Conservation (phyloP, 768 basidiomycete genomes). For the Chalciporus pseudorubinellus region DNA sequence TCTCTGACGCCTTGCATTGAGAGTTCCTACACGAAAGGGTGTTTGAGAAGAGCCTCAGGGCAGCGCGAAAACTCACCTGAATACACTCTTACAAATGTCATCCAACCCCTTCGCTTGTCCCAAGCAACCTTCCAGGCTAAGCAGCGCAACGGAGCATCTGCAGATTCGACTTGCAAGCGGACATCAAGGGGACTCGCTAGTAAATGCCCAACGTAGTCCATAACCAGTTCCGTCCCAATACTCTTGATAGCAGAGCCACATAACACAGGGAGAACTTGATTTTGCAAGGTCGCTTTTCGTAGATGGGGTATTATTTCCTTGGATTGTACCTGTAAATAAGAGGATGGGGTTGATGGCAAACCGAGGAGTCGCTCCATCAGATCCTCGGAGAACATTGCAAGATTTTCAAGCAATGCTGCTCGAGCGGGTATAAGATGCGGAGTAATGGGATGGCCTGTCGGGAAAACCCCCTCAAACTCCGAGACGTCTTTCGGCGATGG, state of each 20-base stretch:
- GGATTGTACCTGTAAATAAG: slow-evolving; percentile 61
- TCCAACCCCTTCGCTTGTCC: slow-evolving; percentile 84
- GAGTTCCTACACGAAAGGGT: slow-evolving; percentile 44
- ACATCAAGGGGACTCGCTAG: slow-evolving; percentile 77
- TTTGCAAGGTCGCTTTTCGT: slow-evolving; percentile 62
- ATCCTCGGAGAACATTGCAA: slow-evolving; percentile 77
- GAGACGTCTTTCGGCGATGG: slow-evolving; percentile 51
- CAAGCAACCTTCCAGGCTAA: slow-evolving; percentile 89
- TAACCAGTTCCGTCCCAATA: slow-evolving; percentile 74
- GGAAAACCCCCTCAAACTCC: slow-evolving; percentile 42
- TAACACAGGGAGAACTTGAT: slow-evolving; percentile 71
- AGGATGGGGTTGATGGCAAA: slow-evolving; percentile 53
- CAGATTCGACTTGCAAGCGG: slow-evolving; percentile 40
- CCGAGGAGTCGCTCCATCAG: slow-evolving; percentile 72
- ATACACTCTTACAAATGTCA: slow-evolving; percentile 89
- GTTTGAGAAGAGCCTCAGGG: neutral
- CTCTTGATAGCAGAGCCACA: slow-evolving; percentile 82
- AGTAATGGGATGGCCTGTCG: slow-evolving; percentile 62
- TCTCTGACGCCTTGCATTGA: slow-evolving; percentile 52
- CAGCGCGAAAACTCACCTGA: slow-evolving; percentile 53
- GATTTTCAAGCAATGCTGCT: slow-evolving; percentile 66
- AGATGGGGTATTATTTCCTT: slow-evolving; percentile 58
- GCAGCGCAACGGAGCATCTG: slow-evolving; percentile 53
- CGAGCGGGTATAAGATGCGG: slow-evolving; percentile 67
- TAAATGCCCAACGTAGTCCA: slow-evolving; percentile 81